Base-by-base conservation (phyloP, 352 stramenopile species). In the Pythium apleroticum region DNA sequence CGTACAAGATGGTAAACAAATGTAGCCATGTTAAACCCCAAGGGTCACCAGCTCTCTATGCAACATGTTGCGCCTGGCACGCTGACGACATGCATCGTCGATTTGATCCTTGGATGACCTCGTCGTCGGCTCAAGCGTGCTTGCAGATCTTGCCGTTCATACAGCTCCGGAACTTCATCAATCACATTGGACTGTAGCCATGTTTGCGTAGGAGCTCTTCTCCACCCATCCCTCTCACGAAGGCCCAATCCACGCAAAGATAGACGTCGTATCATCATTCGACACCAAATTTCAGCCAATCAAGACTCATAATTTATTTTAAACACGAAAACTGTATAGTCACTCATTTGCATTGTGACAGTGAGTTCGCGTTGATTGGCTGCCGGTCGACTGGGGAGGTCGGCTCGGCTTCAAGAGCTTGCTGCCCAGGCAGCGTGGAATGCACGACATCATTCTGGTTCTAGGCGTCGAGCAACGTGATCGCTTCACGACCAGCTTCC, bases 361-460 rank as follows among this genome's bases (percentile, higher is more conserved):
- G 33, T 6, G 22, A 27, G 24, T 6, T 7, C 15, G 19, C 9
- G 52, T n/a, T 65, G 58, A 72, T 68, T 72, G 66, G 66, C 48
- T 72, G n/a, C 24, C 62, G 20, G 15, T 53, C 11, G 43, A 46
- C 25, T 31, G 30, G 28, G 19, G 20, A 17, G 46, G 25, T 37
- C 49, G 17, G 6, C 17, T 58, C 10, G 33, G 19, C 52, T 58
- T 48, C 27, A 35, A 43, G 20, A 48, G 31, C 52, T 30, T 4
- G 11, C 19, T n/a, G n/a, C 5, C 11, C 19, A 19, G 12, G 20
- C 20, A 17, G 43, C 19, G 6, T 22, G 15, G 17, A 7, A 46
- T n/a, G 19, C 57, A 12, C 30, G 33, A 60, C 65, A 65, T 65
- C 66, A 68, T 72, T 72, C 66, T 62, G 66, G 66, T 68, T 72